These are phyloP conservation scores for Cladosporium sp. DNA, from an alignment of 2,329 filamentous ascomycete genomes.

Conservation along the genomic window DNA sequence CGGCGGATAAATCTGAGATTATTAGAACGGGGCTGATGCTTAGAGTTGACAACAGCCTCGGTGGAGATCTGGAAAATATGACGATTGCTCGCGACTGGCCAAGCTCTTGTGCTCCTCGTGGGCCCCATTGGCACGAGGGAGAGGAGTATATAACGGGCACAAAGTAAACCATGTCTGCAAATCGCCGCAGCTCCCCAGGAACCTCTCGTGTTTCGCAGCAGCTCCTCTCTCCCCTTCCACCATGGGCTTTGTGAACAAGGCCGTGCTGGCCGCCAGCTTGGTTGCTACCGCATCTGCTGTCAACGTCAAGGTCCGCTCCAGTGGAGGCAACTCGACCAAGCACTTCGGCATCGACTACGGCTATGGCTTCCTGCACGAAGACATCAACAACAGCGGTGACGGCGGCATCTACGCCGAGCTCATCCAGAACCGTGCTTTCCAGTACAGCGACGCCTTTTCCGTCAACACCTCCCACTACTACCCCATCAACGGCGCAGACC, in stretches of 20 bases:
- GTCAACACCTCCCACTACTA: constrained; percentile 18
- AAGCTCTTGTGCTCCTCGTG: neutral
- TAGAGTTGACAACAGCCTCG: constrained; percentile 1
- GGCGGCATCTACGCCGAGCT: constrained; percentile 70
- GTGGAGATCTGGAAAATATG: constrained; percentile 1
- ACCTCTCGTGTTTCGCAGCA: neutral
- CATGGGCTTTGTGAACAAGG: constrained; percentile 13
- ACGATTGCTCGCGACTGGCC: constrained; percentile 2
- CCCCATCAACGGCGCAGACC: constrained; percentile 19
- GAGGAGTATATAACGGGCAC: neutral
- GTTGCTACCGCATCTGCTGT: constrained; percentile 15
- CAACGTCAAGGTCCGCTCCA: constrained; percentile 23
- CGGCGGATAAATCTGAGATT: constrained; percentile 8
- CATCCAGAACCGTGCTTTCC: constrained; percentile 67
- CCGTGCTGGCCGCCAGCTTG: constrained; percentile 15
- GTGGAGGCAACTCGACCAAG: constrained; percentile 18
- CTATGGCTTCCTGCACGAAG: constrained; percentile 18
- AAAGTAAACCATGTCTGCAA: neutral
- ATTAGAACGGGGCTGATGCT: neutral
- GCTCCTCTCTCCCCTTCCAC: neutral
- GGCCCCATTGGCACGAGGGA: constrained; percentile 2
- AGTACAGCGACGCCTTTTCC: constrained; percentile 34
- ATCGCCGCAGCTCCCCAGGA: neutral
- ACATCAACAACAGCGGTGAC: constrained; percentile 58
- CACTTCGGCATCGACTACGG: constrained; percentile 11